Evolutionary conservation across 495 filamentous ascomycete species (phyloP).

Genomic region (Trypethelium eluteriae): DNA sequence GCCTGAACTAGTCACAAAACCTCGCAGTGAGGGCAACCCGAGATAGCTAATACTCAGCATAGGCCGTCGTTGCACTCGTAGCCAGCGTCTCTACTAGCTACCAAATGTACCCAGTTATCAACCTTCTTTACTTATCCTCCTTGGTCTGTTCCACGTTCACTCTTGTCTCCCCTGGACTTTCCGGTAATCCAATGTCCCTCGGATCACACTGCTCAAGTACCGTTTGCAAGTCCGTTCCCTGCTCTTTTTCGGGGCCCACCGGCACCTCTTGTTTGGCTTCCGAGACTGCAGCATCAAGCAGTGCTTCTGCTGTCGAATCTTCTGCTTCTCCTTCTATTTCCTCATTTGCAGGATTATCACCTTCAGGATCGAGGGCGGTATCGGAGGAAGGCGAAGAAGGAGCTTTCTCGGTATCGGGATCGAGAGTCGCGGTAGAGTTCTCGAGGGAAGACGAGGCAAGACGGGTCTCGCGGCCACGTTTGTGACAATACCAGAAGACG

Average conservation of each 20-base stretch:
- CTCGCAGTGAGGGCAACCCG: not conserved
- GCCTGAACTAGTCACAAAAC: not conserved
- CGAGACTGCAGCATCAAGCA: slow-evolving; percentile 18
- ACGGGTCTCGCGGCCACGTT: slow-evolving; percentile 76
- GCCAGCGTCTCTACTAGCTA: not conserved
- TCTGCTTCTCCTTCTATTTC: slow-evolving; percentile 11
- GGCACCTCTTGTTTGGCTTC: slow-evolving; percentile 16
- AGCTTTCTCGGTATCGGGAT: slow-evolving; percentile 15
- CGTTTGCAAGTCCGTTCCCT: slow-evolving; percentile 19
- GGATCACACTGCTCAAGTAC: slow-evolving; percentile 28
- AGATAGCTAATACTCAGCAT: not conserved
- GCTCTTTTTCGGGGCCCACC: slow-evolving; percentile 14
- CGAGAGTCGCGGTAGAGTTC: slow-evolving; percentile 17
- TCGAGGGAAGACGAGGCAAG: slow-evolving; percentile 39
- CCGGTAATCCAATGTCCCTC: slow-evolving; percentile 20
- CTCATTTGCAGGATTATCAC: slow-evolving; percentile 13
- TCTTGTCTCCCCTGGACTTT: slow-evolving; percentile 4
- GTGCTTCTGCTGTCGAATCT: slow-evolving; percentile 16
- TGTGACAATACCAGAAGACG: slow-evolving; percentile 96
- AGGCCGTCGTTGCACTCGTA: not conserved
- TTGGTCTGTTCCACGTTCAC: not conserved
- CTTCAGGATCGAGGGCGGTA: slow-evolving; percentile 16
- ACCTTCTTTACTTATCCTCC: not conserved
- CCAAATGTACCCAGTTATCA: not conserved
- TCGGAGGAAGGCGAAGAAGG: slow-evolving; percentile 20